Base-by-base conservation (phyloP, 805 yeast species). In the Martiniozyma abietophila region DNA sequence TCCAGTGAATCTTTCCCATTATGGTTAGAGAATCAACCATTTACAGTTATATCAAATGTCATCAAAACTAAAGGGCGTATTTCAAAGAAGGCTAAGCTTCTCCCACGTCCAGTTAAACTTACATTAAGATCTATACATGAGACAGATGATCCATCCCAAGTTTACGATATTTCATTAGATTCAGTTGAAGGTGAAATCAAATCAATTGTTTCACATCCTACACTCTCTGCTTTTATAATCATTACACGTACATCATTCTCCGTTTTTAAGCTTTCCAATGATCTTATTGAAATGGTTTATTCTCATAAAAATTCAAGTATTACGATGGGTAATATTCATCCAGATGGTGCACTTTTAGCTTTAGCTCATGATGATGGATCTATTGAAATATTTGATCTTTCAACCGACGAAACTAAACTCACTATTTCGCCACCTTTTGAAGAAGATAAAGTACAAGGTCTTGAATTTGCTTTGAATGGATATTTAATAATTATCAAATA, bases 401-500 rank as follows among this genome's bases (percentile, higher is more conserved):
- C 36, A 7, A 38, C 36, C 2, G 34, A 37, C 12, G 35, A 27
- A 11, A 32, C 32, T 6, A 38, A 38, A 23, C 23, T 38, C n/a
- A 35, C 34, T 6, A 32, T 42, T n/a, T 26, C 29, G 10, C 28
- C 36, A 14, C 27, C 29, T 16, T 16, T 17, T 8, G 19, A 16
- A 9, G 19, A 24, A 3, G 15, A 17, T 8, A 11, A 6, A 11
- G 18, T 25, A 8, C 8, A 20, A 20, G 23, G 31, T 24, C 10
- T 41, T 12, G 16, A 29, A 23, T 45, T 45, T 40, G 47, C 49
- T n/a, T 9, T 27, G 3, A 80, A 80, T 48, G 89, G 89, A 2
- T 76, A 73, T 50, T 75, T 79, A 69, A 48, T 80, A 14, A 23
- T 51, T 11, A 38, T 51, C 10, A 31, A 36, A 9, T 42, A 41